These are phyloP conservation scores for Carex myosuroides DNA, from an alignment of 176 grass and related monocot species.

Conservation along the genomic window DNA sequence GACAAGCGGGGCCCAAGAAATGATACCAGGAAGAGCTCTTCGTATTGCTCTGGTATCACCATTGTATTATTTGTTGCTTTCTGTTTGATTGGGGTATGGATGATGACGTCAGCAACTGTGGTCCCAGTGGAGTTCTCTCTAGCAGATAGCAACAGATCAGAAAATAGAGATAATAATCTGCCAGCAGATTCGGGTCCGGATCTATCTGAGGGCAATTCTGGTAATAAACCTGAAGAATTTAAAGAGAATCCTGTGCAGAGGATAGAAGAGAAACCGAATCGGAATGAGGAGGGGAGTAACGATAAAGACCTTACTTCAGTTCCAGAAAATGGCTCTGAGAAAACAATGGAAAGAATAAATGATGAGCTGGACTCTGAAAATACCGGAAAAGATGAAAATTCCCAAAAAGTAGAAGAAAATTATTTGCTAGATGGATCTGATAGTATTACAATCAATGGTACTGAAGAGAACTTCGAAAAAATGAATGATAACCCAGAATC, in stretches of 20 bases:
- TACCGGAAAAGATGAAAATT: constrained; percentile 8
- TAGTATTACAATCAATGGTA: background rate
- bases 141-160: constrained; percentile 20
- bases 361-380: background rate
- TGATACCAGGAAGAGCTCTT: constrained; percentile 14
- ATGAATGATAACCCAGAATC: background rate
- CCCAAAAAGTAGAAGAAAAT: background rate
- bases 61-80: constrained; percentile 55
- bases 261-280: constrained; percentile 5
- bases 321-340: background rate
- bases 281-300: constrained; percentile 12
- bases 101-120: constrained; percentile 55
- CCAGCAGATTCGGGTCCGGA: background rate
- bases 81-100: constrained; percentile 66
- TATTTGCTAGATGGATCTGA: background rate
- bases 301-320: background rate
- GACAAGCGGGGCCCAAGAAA: constrained; percentile 24
- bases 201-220: constrained; percentile 12
- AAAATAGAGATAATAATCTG: constrained; percentile 18
- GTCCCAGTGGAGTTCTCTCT: constrained; percentile 53
- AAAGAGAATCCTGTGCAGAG: constrained; percentile 3
- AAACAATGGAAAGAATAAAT: constrained; percentile 3
- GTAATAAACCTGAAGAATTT: constrained; percentile 13
- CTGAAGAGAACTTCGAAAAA: constrained; percentile 2
- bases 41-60: constrained; percentile 33